These are phyloP conservation scores for Lactarius sanguifluus DNA, from an alignment of 768 basidiomycete species.

Conservation along the genomic window DNA sequence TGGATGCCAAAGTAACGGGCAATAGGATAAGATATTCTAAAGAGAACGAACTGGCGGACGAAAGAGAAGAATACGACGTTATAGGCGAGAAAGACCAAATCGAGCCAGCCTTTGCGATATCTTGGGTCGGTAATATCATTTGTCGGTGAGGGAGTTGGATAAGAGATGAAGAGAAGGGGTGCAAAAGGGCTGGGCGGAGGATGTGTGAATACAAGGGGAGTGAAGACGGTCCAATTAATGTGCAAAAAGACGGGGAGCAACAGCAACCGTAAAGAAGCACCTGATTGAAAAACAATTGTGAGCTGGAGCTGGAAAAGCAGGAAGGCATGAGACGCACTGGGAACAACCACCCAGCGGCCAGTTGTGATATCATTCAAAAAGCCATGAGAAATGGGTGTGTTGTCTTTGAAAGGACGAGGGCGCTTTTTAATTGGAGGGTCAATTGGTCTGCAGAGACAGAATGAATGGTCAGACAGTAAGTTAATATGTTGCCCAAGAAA, in stretches of 20 bases:
- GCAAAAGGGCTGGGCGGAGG: conserved; percentile 69
- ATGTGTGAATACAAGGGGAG: conserved; percentile 47
- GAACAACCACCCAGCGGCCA: conserved; percentile 71
- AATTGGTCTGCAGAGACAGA: conserved; percentile 13
- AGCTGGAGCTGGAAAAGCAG: neutral
- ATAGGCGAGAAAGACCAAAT: conserved; percentile 78
- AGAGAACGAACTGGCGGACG: conserved; percentile 70
- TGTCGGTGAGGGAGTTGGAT: conserved; percentile 53
- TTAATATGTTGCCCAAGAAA: neutral
- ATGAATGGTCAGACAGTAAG: neutral
- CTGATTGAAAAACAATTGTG: conserved; percentile 37
- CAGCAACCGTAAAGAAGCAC: conserved; percentile 65
- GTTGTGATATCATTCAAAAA: conserved; percentile 54
- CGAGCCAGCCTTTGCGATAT: conserved; percentile 72
- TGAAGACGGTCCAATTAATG: conserved; percentile 59
- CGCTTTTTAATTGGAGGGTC: neutral
- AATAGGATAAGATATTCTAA: conserved; percentile 63
- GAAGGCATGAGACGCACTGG: conserved; percentile 48
- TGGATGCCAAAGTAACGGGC: conserved; percentile 71
- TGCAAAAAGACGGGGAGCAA: conserved; percentile 59
- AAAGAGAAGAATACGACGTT: conserved; percentile 89
- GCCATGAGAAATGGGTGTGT: conserved; percentile 35
- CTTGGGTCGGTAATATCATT: conserved; percentile 48
- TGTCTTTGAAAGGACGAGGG: conserved; percentile 8
- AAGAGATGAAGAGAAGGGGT: conserved; percentile 68